These are phyloP conservation scores for Chaetomium cochliodes DNA, from an alignment of 495 filamentous ascomycete species.

Conservation along the genomic window DNA sequence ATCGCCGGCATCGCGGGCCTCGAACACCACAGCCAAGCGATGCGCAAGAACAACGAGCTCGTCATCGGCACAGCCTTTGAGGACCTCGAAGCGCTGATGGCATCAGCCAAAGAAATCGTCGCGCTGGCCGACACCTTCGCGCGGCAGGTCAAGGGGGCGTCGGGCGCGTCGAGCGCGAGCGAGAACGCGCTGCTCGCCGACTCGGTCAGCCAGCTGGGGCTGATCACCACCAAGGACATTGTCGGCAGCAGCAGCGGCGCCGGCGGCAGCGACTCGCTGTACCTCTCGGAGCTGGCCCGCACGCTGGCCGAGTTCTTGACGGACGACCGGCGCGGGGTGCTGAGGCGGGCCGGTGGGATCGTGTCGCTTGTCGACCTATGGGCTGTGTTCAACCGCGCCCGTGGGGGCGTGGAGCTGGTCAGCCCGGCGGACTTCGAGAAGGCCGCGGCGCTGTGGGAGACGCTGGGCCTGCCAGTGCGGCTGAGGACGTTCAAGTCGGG, in stretches of 20 bases:
- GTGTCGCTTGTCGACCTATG: constrained; percentile 94
- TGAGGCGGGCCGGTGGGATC: constrained; percentile 85
- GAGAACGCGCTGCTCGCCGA: constrained; percentile 73
- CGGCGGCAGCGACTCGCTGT: constrained; percentile 53
- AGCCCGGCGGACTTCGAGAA: constrained; percentile 90
- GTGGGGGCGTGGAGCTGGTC: constrained; percentile 91
- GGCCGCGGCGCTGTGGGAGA: constrained; percentile 84
- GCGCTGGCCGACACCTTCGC: constrained; percentile 88
- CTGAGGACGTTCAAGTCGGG: constrained; percentile 88
- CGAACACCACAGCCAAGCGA: constrained; percentile 76
- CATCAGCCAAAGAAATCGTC: constrained; percentile 91
- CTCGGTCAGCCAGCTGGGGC: constrained; percentile 79
- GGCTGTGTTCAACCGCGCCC: constrained; percentile 95
- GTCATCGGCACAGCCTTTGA: constrained; percentile 95
- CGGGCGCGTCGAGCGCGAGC: constrained; percentile 52
- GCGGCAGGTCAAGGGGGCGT: constrained; percentile 58
- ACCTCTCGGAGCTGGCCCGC: constrained; percentile 76
- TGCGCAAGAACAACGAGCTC: constrained; percentile 84
- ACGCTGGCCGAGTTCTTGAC: constrained; percentile 93
- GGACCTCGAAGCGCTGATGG: constrained; percentile 94
- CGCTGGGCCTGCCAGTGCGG: constrained; percentile 80
- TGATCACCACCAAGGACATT: constrained; percentile 94
- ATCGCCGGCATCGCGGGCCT: constrained; percentile 89
- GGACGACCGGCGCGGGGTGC: constrained; percentile 78
- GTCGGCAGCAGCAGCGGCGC: constrained; percentile 41